These are phyloP conservation scores for Podospora bellae-mahoneyi DNA, from an alignment of 495 filamentous ascomycete genomes.

Conservation along the genomic window DNA sequence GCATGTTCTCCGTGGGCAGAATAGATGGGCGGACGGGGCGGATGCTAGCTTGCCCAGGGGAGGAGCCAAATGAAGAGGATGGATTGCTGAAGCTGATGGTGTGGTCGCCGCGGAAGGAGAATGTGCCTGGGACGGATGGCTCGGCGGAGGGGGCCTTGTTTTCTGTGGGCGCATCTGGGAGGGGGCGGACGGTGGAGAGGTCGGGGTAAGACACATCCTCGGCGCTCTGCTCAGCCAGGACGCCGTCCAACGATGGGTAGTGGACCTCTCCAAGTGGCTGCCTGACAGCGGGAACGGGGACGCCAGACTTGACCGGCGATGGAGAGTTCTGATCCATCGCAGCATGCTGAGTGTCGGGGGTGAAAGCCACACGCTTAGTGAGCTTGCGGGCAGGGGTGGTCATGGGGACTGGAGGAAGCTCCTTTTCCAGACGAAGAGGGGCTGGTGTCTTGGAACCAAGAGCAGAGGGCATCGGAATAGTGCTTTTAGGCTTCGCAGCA, in stretches of 20 bases:
- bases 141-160: conserved; percentile 26
- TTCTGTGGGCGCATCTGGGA: conserved; percentile 31
- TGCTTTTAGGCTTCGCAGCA: conserved; percentile 38
- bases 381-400: conserved; percentile 48
- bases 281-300: conserved; percentile 34
- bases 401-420: conserved; percentile 42
- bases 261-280: conserved; percentile 33
- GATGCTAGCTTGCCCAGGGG: conserved; percentile 53
- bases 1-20: conserved; percentile 41
- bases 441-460: conserved; percentile 43
- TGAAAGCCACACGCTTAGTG: conserved; percentile 47
- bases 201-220: conserved; percentile 44
- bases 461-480: conserved; percentile 36
- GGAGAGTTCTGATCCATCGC: conserved; percentile 42
- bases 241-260: conserved; percentile 36
- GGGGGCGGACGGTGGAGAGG: conserved; percentile 37
- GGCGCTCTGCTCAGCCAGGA: conserved; percentile 27
- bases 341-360: conserved; percentile 41
- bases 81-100: conserved; percentile 50
- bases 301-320: conserved; percentile 47
- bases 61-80: conserved; percentile 46
- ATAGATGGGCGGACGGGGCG: conserved; percentile 56
- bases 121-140: conserved; percentile 48
- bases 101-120: conserved; percentile 59
- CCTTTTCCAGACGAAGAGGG: conserved; percentile 41